Evolutionary conservation across 1,284 basidiomycete genomes (phyloP).

Genomic region (Ceratobasidium sp.): DNA sequence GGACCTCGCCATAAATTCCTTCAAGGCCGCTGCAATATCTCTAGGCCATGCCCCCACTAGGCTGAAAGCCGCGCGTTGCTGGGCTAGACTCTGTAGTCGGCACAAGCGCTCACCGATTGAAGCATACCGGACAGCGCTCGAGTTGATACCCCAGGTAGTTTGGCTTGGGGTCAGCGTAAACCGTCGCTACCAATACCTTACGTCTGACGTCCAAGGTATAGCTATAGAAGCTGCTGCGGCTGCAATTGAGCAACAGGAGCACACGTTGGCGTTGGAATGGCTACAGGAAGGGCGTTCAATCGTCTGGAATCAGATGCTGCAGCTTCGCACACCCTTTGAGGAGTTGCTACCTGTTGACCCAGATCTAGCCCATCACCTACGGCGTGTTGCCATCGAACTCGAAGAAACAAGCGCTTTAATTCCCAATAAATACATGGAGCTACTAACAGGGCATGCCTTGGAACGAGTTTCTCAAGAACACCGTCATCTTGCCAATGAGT

Average conservation of each 20-base stretch:
- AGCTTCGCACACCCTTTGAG: slow-evolving; percentile 16
- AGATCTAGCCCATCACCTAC: neutral
- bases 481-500: neutral
- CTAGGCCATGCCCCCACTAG: neutral
- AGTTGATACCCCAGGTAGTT: slow-evolving; percentile 2
- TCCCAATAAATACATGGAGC: too few relatives aligned
- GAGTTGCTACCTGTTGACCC: neutral
- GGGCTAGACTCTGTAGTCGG: neutral
- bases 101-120: neutral
- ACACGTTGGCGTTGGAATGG: neutral
- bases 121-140: neutral
- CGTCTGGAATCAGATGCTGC: slow-evolving; percentile 7
- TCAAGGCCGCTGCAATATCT: neutral
- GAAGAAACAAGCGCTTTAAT: neutral
- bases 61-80: neutral
- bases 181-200: neutral
- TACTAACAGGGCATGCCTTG: too few relatives aligned
- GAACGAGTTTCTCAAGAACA: neutral
- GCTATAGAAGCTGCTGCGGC: neutral
- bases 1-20: neutral
- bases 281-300: slow-evolving; percentile 2
- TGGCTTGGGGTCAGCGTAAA: slow-evolving; percentile 4
- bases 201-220: neutral
- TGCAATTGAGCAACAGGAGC: neutral
- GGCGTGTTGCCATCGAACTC: neutral